Base-by-base conservation (phyloP, 345 rosid genomes). In the Sisymbrium irio region DNA sequence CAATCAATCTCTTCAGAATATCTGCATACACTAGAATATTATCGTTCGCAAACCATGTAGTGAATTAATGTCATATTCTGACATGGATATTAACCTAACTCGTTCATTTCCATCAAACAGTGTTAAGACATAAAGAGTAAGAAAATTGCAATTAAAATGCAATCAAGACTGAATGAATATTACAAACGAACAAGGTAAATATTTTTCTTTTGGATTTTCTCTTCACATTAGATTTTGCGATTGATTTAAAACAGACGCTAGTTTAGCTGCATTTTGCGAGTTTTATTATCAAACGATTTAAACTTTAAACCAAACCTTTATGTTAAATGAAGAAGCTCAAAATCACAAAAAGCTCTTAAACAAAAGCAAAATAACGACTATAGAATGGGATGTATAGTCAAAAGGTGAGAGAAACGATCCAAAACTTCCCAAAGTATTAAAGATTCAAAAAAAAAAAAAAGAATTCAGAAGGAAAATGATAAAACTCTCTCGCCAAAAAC, bases 391-490 rank as follows among this genome's bases (percentile, higher is more conserved):
- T 69, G 49, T 60, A 4, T 49, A 62, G 36, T 35, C 35, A n/a
- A 36, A 51, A 35, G 54, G 53, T 17, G 53, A 62, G 77, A 73
- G 65, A 22, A 73, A 55, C 65, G 15, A 55, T 65, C 37, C 53
- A 58, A 66, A 74, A 74, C 67, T 74, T 66, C 67, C 60, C 67
- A 66, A 74, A 46, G 61, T 66, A 66, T 37, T 37, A 74, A 53
- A 57, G 72, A 73, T 65, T 3, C 37, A 66, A 74, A 65, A 37
- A 51, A 58, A 39, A n/a, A n/a, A n/a, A n/a, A 22, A 3, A 22
- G 3, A 22, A 22, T 3, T 27, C 28, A 27, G 3, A 50, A 61
- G 68, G 40, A 39, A 47, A 61, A 27, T 62, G 51, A 22, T 30
- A 37, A 49, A 63, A 19, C 62, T 40, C 67, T 66, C 68, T 74